These are phyloP conservation scores for Sporothrix variecibatus DNA, from an alignment of 2,329 filamentous ascomycete species.

Conservation along the genomic window DNA sequence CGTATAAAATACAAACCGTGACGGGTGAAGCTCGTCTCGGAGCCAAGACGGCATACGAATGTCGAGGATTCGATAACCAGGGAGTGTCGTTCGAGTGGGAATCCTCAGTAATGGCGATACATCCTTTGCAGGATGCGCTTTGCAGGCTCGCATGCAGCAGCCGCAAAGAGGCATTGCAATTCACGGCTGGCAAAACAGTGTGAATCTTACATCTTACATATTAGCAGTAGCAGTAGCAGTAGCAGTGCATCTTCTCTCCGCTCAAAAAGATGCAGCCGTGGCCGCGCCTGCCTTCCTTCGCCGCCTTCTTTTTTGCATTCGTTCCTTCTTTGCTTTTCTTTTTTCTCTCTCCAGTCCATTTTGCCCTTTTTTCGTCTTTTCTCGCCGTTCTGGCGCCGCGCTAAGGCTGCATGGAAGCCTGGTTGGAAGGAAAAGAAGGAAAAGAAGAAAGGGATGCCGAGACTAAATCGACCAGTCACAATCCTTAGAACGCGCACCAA, in stretches of 20 bases:
- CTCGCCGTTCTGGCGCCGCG: slow-evolving; percentile 9
- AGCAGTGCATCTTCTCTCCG: too few species aligned
- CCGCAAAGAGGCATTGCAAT: background rate
- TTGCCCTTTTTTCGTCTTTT: background rate
- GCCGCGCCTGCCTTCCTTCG: background rate
- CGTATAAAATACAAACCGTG: background rate
- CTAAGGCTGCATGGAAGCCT: slow-evolving; percentile 22
- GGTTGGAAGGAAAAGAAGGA: slow-evolving; percentile 12
- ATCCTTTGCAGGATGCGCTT: background rate
- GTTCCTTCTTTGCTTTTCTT: background rate
- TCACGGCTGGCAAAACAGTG: too few species aligned
- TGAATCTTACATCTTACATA: too few species aligned
- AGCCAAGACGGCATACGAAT: background rate
- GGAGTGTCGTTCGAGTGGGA: background rate
- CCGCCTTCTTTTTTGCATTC: background rate
- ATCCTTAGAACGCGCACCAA: background rate
- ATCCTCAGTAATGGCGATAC: background rate
- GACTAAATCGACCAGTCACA: background rate
- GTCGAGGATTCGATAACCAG: background rate
- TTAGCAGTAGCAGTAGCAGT: too few species aligned
- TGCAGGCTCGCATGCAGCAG: background rate
- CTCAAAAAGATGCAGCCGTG: background rate
- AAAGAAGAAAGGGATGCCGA: slow-evolving; percentile 18
- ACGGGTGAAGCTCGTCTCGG: background rate
- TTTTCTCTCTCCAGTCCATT: background rate